phyloP scores from a whole-genome alignment of 1,284 basidiomycete genomes.

The Ustilago curta region DNA sequence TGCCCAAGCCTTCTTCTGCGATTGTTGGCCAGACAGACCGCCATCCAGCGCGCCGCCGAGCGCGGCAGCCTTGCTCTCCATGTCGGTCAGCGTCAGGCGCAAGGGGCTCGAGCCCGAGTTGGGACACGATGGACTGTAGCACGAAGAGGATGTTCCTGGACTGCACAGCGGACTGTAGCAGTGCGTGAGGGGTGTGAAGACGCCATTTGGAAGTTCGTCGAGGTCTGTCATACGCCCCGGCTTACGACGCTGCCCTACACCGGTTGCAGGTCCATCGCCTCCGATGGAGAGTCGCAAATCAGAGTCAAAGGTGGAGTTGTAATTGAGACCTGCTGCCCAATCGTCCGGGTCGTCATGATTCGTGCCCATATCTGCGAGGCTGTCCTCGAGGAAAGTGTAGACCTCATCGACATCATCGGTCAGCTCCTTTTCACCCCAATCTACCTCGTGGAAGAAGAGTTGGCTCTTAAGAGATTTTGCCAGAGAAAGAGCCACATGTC shows the following conservation, averaged over 20 bases:
- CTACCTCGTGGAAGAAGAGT: conserved; percentile 96
- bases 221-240: conserved; percentile 73
- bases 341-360: conserved; percentile 30
- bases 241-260: conserved; percentile 15
- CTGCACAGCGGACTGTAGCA: conserved; percentile 97
- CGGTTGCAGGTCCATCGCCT: conserved; percentile 7
- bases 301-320: conserved; percentile 28
- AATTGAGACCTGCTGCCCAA: conserved; percentile 39
- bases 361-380: conserved; percentile 34
- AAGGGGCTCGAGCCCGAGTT: conserved; percentile 37
- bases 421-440: conserved; percentile 87
- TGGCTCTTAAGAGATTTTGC: conserved; percentile 90
- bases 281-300: conserved; percentile 34
- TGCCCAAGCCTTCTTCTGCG: conserved; percentile 77
- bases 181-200: conserved; percentile 94
- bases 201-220: conserved; percentile 85
- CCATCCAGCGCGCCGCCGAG: conserved; percentile 17
- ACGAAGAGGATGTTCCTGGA: conserved; percentile 57
- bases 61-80: conserved; percentile 9
- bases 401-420: conserved; percentile 94
- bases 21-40: conserved; percentile 18
- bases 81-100: conserved; percentile 21
- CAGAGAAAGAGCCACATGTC: conserved; percentile 84
- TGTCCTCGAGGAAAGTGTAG: conserved; percentile 92
- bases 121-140: conserved; percentile 60